These are phyloP conservation scores for Hypoxylon crocopeplum DNA, from an alignment of 495 filamentous ascomycete species.

Conservation along the genomic window DNA sequence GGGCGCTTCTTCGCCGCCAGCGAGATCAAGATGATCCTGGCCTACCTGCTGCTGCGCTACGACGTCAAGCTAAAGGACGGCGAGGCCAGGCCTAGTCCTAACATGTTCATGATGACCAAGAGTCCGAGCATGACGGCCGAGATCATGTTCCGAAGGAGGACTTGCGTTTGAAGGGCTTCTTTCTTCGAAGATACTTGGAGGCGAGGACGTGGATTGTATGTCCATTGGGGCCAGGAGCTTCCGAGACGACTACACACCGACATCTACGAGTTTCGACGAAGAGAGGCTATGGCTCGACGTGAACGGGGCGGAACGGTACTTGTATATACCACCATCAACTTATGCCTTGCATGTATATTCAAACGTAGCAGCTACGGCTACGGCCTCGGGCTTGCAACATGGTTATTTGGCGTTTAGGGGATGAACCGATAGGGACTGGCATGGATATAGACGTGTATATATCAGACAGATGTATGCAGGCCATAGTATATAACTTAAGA, in stretches of 20 bases:
- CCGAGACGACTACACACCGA: too few relatives aligned
- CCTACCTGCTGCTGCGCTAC: constrained; percentile 52
- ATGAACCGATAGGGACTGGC: background rate
- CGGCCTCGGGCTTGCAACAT: background rate
- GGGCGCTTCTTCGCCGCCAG: constrained; percentile 62
- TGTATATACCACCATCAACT: too few relatives aligned
- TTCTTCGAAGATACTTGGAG: too few relatives aligned
- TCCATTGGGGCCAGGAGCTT: too few relatives aligned
- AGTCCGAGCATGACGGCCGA: constrained; percentile 40
- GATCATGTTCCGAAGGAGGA: constrained; percentile 44
- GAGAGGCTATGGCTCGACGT: too few relatives aligned
- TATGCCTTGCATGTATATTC: too few relatives aligned
- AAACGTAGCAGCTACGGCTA: too few relatives aligned
- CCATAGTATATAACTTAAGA: too few relatives aligned
- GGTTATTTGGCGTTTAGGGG: constrained; percentile 7
- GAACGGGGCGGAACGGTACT: too few relatives aligned
- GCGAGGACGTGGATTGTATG: too few relatives aligned
- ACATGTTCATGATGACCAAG: constrained; percentile 46
- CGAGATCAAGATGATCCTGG: constrained; percentile 57
- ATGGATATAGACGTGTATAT: constrained; percentile 11
- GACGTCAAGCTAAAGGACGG: constrained; percentile 54
- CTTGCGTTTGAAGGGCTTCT: too few relatives aligned
- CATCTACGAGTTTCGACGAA: too few relatives aligned
- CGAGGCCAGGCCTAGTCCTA: constrained; percentile 43
- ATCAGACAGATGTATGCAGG: background rate